These are phyloP conservation scores for Fistulinella cinereoalba DNA, from an alignment of 1,284 basidiomycete species.

Conservation along the genomic window DNA sequence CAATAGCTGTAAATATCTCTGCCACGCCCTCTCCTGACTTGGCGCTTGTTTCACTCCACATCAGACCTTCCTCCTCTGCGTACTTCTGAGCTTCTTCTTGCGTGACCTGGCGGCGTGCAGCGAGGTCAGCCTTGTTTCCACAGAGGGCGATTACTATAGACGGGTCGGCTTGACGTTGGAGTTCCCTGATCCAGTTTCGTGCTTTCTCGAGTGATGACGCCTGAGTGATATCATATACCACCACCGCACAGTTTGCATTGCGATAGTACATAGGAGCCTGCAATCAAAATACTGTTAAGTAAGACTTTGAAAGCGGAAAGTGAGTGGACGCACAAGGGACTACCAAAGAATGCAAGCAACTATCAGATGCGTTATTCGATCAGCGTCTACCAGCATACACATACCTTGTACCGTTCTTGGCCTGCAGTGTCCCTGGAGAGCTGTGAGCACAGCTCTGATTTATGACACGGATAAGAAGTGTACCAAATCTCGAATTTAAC, in stretches of 20 bases:
- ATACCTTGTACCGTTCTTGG: constrained; percentile 88
- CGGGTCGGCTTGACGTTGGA: constrained; percentile 96
- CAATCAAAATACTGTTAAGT: constrained; percentile 3
- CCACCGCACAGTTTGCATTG: constrained; percentile 85
- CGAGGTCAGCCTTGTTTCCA: constrained; percentile 92
- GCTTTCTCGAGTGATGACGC: constrained; percentile 90
- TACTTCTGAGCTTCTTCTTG: constrained; percentile 90
- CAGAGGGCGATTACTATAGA: constrained; percentile 95
- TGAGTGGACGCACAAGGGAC: constrained; percentile 54
- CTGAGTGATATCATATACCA: constrained; percentile 88
- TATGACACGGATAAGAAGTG: constrained; percentile 27
- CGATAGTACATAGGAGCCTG: constrained; percentile 93
- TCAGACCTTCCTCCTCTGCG: constrained; percentile 90
- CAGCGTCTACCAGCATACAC: constrained; percentile 22
- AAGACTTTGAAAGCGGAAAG: constrained; percentile 6
- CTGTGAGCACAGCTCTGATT: constrained; percentile 1
- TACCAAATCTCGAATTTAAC: constrained; percentile 99
- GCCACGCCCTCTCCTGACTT: constrained; percentile 90
- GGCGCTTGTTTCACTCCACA: constrained; percentile 96
- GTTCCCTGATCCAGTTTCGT: constrained; percentile 93
- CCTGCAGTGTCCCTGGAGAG: constrained; percentile 81
- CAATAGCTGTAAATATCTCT: constrained; percentile 86
- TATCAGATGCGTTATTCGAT: not conserved
- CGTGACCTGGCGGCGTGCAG: constrained; percentile 76
- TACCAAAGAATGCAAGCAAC: constrained; percentile 25